Evolutionary conservation across 208 protist genomes (phyloP).

Genomic region (Endotrypanum monterogeii): DNA sequence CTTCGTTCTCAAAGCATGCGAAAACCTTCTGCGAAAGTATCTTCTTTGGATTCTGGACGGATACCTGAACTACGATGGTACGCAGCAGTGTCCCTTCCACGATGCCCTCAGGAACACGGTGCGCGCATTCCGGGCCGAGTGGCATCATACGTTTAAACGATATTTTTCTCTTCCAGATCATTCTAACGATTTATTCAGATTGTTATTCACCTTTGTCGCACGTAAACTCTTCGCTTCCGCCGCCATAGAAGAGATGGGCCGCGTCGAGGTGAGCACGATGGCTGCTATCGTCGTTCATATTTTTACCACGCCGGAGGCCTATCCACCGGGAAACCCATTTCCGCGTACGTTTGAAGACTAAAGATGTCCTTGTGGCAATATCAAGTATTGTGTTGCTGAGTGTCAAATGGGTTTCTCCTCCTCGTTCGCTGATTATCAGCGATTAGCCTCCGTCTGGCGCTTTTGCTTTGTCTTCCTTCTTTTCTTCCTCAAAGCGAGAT

Average conservation of each 20-base stretch:
- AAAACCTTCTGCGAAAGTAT: conserved; percentile 10
- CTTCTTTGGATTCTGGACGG: conserved; percentile 17
- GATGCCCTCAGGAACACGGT: conserved; percentile 24
- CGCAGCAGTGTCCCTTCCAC: conserved; percentile 21
- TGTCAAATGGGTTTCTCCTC: not conserved
- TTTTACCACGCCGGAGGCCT: conserved; percentile 2
- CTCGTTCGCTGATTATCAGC: not conserved
- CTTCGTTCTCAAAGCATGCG: conserved; percentile 9
- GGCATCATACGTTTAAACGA: conserved; percentile 6
- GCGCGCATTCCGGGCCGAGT: conserved; percentile 17
- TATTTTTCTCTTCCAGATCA: not conserved
- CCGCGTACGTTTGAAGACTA: not conserved
- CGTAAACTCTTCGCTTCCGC: not conserved
- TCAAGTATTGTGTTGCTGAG: not conserved
- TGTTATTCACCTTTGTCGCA: not conserved
- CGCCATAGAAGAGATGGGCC: not conserved
- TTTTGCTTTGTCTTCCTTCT: not conserved
- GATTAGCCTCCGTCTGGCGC: too few species aligned
- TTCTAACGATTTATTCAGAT: not conserved
- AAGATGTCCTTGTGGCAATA: not conserved
- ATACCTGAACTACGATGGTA: conserved; percentile 31
- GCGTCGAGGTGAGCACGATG: not conserved
- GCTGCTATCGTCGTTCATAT: conserved; percentile 1
- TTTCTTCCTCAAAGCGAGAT: too few species aligned
- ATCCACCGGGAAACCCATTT: not conserved